These are phyloP conservation scores for Sequoiadendron giganteum DNA, from an alignment of 75 land plant genomes.

Conservation along the genomic window DNA sequence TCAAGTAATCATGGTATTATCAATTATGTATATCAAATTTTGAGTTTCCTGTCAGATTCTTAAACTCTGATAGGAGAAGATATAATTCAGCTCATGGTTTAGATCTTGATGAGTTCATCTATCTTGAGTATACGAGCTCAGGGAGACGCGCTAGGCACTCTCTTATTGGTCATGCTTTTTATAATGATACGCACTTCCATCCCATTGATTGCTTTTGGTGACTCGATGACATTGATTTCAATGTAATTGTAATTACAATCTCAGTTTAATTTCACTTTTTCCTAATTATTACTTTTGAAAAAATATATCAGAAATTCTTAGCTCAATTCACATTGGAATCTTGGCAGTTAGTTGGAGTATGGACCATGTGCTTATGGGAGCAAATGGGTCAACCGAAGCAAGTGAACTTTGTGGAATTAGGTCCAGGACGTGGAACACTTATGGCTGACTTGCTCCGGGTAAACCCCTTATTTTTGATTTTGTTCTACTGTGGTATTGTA, in stretches of 20 bases:
- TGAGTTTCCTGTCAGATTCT: not conserved
- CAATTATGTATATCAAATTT: not conserved
- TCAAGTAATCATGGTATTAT: not conserved
- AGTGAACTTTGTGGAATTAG: slow-evolving; percentile 82
- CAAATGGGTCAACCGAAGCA: slow-evolving; percentile 89
- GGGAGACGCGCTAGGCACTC: not conserved
- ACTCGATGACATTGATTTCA: not conserved
- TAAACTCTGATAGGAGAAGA: slow-evolving; percentile 1
- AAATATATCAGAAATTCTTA: not conserved
- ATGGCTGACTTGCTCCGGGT: slow-evolving; percentile 97
- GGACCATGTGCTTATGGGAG: slow-evolving; percentile 94
- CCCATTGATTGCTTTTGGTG: not conserved
- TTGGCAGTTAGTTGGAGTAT: slow-evolving; percentile 82
- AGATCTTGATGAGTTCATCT: not conserved
- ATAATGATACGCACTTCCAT: not conserved
- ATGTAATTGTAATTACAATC: not conserved
- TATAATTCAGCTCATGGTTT: not conserved
- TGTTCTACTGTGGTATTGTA: not conserved
- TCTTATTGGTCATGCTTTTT: not conserved
- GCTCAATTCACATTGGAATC: slow-evolving; percentile 1
- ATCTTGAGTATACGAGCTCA: not conserved
- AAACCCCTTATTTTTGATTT: slow-evolving; percentile 5
- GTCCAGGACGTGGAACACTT: slow-evolving; percentile 95
- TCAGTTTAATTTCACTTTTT: not conserved
- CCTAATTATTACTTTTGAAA: not conserved